A percentile compares a stretch with the other conserved stretches of the same genome.
Conservation (phyloP, 257 asterid genomes). For the Solanum rostratum region DNA sequence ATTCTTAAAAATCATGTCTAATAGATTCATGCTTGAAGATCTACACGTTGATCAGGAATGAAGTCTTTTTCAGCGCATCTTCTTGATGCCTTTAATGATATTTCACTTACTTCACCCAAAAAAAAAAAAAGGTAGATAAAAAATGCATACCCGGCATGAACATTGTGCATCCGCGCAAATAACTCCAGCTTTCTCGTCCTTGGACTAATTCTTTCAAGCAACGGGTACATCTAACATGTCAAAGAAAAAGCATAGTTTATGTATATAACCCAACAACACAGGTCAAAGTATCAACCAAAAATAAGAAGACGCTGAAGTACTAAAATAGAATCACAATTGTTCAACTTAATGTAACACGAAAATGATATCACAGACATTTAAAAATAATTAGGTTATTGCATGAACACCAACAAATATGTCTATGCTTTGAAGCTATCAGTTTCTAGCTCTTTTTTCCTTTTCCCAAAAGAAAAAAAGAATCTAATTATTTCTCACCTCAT, state of each 20-base stretch:
- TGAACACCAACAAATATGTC: not conserved
- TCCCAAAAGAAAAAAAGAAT: not conserved
- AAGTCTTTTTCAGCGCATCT: not conserved
- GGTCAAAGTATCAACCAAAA: not conserved
- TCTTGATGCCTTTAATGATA: not conserved
- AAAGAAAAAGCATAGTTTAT: not conserved
- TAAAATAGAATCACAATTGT: not conserved
- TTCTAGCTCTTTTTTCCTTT: not conserved
- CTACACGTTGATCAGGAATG: constrained; percentile 7
- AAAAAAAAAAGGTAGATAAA: not conserved
- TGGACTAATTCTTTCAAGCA: constrained; percentile 95
- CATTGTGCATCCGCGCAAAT: constrained; percentile 94
- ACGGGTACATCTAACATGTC: constrained; percentile 64
- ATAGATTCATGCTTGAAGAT: not conserved
- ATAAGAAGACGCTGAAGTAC: not conserved
- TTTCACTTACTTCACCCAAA: not conserved
- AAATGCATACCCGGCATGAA: constrained; percentile 75
- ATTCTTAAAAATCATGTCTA: not conserved
- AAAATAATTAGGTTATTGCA: not conserved
- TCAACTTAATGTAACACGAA: not conserved
- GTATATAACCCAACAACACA: not conserved
- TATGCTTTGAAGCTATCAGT: not conserved
- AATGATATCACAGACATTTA: not conserved
- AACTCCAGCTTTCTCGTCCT: constrained; percentile 94
- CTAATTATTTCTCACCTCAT: constrained; percentile 56